Conservation (phyloP, 164 flowering plant species). For the Chimonanthus salicifolius region DNA sequence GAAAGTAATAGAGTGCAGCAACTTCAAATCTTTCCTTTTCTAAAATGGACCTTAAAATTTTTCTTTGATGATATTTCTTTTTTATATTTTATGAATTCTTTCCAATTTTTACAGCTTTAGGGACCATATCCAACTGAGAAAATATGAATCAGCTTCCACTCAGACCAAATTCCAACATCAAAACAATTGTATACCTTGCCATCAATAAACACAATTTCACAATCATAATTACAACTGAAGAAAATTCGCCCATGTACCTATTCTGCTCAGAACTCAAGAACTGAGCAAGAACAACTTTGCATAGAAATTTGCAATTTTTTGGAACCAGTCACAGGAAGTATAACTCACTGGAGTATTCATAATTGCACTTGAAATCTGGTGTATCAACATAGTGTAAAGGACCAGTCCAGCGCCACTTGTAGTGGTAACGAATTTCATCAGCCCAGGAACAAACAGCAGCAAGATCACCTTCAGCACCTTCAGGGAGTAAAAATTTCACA, state of each 20-base stretch:
- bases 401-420: constrained; percentile 67
- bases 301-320: neutral
- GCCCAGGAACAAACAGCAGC: constrained; percentile 90
- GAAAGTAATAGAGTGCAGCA: too few relatives aligned
- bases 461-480: constrained; percentile 72
- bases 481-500: constrained; percentile 72
- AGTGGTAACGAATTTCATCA: constrained; percentile 53
- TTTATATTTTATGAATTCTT: too few relatives aligned
- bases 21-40: too few relatives aligned
- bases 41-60: too few relatives aligned
- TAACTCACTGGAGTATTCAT: constrained; percentile 72
- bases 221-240: too few relatives aligned
- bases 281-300: neutral
- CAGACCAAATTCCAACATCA: too few relatives aligned
- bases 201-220: too few relatives aligned
- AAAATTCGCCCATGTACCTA: neutral
- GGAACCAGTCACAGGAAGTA: neutral
- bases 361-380: constrained; percentile 89
- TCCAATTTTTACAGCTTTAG: too few relatives aligned
- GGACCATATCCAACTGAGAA: too few relatives aligned
- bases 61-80: too few relatives aligned
- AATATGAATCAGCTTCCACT: too few relatives aligned
- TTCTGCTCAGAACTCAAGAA: neutral
- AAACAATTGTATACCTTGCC: too few relatives aligned
- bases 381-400: constrained; percentile 82